Evolutionary conservation across 176 grass and related monocot species (phyloP), one percentile per base, ranked within the genome.

Genomic region (Metroxylon sagu): DNA sequence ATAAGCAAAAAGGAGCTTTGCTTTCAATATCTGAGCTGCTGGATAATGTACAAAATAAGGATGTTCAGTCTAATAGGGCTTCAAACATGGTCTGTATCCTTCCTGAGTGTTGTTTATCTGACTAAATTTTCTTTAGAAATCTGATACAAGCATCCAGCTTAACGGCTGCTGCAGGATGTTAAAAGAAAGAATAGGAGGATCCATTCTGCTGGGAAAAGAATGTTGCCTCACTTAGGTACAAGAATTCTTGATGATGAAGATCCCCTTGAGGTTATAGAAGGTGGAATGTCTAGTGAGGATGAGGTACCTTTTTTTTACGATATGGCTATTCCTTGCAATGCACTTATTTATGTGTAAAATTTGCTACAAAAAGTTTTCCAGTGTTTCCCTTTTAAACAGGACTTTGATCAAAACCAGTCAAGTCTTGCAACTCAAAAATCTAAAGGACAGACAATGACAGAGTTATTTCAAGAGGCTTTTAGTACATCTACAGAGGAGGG

Each of bases 21-120:
- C 67, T 77, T 80, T 96, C 83, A 48, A 83, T 96, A 71, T 69
- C 83, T 55, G 92, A 96, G 68, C 83, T 96, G 72, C 69, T 96
- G 49, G 92, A 88, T 72, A 71, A 82, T 77, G 70, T 96, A 56
- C 75, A 90, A 49, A 67, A 63, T 56, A 96, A 85, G 70, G 80
- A 80, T 73, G 70, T 16, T 35, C 51, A 51, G 54, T 79, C 68
- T 88, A 27, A 55, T 14, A 67, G 71, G 53, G 19, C 72, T 72
- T 48, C 59, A 82, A 79, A 65, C 67, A 56, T 30, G 80, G 87
- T 84, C 23, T 31, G 72, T 18, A 85, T 59, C 82, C 10, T 60
- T 73, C 63, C 6, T 64, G 8, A 43, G 5, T 43, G 35, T 43
- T 43, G 35, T 67, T 56, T 26, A 60, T 5, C n/a, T 73, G 15